phyloP scores from a whole-genome alignment of 139 green algal species.

The Volvox africanus region DNA sequence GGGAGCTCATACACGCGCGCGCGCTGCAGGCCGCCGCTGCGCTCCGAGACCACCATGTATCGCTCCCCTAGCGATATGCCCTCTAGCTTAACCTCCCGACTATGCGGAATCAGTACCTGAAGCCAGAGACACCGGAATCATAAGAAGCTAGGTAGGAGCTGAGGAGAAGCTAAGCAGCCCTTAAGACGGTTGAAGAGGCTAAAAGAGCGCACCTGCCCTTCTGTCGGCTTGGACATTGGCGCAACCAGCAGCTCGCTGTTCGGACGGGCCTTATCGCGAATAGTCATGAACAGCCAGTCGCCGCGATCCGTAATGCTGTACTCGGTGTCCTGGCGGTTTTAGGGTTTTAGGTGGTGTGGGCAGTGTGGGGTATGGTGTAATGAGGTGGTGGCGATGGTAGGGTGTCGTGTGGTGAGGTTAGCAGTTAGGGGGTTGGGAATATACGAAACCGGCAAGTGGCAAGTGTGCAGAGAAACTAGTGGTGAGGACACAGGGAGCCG shows the following conservation, averaged over 20 bases:
- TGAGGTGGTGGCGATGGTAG: no score
- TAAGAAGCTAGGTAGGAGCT: not conserved
- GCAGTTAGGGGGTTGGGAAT: no score
- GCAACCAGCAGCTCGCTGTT: constrained; percentile 89
- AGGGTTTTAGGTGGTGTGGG: no score
- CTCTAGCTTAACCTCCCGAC: constrained; percentile 86
- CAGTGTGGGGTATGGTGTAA: no score
- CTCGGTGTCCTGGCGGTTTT: constrained; percentile 68
- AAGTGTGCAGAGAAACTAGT: no score
- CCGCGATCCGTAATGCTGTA: constrained; percentile 74
- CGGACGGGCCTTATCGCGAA: constrained; percentile 73
- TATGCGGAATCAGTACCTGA: constrained; percentile 83
- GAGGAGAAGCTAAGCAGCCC: not conserved
- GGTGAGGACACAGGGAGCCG: no score
- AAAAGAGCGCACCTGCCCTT: not conserved
- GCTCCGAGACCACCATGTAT: constrained; percentile 72
- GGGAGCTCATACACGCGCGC: constrained; percentile 68
- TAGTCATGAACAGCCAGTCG: constrained; percentile 63
- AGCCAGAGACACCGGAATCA: not conserved
- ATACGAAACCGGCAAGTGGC: no score
- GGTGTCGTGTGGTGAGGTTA: no score
- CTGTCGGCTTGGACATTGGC: constrained; percentile 55
- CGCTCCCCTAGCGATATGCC: constrained; percentile 55
- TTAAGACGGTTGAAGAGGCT: not conserved
- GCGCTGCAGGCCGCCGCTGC: constrained; percentile 55